Evolutionary conservation across 371 early-diverging fungal genomes (phyloP), one percentile per base, ranked within the genome.

Genomic region (Mortierella sp.): DNA sequence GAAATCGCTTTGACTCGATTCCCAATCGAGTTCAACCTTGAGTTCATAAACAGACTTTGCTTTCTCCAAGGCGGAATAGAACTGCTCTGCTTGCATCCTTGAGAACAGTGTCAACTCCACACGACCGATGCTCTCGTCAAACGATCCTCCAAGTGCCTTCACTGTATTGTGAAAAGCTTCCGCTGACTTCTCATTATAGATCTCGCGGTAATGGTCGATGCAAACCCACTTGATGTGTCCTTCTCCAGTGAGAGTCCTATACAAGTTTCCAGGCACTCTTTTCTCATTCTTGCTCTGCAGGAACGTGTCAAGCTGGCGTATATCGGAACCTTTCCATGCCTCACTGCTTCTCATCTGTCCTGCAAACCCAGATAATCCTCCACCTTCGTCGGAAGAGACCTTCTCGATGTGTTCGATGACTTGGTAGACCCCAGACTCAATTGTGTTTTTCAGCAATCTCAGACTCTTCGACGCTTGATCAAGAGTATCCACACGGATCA

Each of bases 201-300:
- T 38, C 38, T 51, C 54, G 24, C 47, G 57, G 21, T 55, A 61
- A 41, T 68, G 68, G 18, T 68, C 68, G 5, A 16, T 19, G 30
- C 68, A 68, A 13, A 68, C 68, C 68, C 68, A 68, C 24, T 60
- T 61, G 27, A 61, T 47, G 18, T 43, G 30, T 13, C 57, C 56
- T 2, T 67, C 49, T 3, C 19, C 27, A 2, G 45, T 41, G 30
- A 30, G 21, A 30, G 61, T 60, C 23, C 68, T 23, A 28, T 61
- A 52, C 1, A 67, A 57, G 30, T 67, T 57, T 6, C 68, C 68
- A 0, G 61, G 38, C 2, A 30, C 56, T 12, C 19, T 19, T 21
- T 16, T n/a, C 0, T 16, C 16, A 14, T 68, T 64, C 30, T 18
- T 55, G 27, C 13, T 39, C 48, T 43, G 58, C 26, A 73, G 23